These are phyloP conservation scores for Populus nigra DNA, from an alignment of 345 rosid species.

Conservation along the genomic window DNA sequence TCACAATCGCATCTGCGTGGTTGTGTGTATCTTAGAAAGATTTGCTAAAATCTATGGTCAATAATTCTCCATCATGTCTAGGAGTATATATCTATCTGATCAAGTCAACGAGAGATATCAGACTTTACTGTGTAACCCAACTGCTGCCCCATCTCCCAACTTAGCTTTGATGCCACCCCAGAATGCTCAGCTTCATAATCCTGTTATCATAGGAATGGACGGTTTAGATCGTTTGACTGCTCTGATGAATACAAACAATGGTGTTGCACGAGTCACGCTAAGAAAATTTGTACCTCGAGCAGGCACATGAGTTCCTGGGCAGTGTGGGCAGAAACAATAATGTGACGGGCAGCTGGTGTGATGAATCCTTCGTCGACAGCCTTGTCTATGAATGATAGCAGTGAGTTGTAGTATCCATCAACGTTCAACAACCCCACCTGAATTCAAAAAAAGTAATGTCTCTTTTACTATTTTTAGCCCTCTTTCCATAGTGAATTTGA, in stretches of 20 bases:
- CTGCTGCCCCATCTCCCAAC: conserved; percentile 68
- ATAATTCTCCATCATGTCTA: neutral
- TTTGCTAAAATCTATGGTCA: conserved; percentile 6
- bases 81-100: neutral
- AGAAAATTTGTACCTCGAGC: conserved; percentile 49
- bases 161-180: conserved; percentile 49
- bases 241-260: neutral
- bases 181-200: conserved; percentile 53
- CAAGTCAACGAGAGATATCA: conserved; percentile 53
- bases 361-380: conserved; percentile 83
- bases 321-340: conserved; percentile 68
- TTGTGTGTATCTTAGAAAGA: conserved; percentile 16
- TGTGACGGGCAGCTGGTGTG: conserved; percentile 65
- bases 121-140: conserved; percentile 47
- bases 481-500: neutral
- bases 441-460: neutral
- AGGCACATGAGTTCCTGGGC: conserved; percentile 69
- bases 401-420: conserved; percentile 70
- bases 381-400: conserved; percentile 69
- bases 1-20: conserved; percentile 17
- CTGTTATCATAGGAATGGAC: conserved; percentile 23
- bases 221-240: neutral
- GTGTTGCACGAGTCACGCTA: neutral
- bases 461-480: neutral
- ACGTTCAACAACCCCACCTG: conserved; percentile 78